A percentile compares a stretch with the other conserved stretches of the same genome.
Conservation (phyloP, 2,329 filamentous ascomycete genomes). For the Monosporascus sp. region DNA sequence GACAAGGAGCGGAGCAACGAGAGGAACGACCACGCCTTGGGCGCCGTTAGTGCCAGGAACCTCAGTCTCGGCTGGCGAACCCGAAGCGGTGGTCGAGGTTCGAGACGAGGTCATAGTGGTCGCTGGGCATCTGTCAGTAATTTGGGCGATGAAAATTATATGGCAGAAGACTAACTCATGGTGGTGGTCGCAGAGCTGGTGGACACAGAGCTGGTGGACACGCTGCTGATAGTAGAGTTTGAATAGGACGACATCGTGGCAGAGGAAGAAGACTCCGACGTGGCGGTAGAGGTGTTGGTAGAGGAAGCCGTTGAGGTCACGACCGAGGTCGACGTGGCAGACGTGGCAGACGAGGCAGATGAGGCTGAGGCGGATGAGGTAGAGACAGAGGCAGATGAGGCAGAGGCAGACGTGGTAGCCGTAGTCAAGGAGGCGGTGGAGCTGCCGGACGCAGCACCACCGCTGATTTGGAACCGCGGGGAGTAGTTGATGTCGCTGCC, state of each 20-base stretch:
- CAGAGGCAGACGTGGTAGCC: conserved; percentile 8
- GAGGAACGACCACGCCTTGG: conserved; percentile 17
- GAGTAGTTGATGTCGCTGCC: conserved; percentile 39
- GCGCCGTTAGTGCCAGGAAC: conserved; percentile 24
- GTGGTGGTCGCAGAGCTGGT: conserved; percentile 2
- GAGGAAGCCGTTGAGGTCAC: conserved; percentile 2
- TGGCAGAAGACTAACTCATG: neutral
- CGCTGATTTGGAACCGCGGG: conserved; percentile 30
- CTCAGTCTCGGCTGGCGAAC: conserved; percentile 10
- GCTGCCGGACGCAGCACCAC: conserved; percentile 13
- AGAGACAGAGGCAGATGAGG: conserved; percentile 13
- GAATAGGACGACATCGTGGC: conserved; percentile 1
- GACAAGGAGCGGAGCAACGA: conserved; percentile 21
- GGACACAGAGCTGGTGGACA: conserved; percentile 3
- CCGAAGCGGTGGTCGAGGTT: conserved; percentile 4
- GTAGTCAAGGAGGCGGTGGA: conserved; percentile 3
- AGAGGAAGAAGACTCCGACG: neutral
- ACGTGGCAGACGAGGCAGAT: conserved; percentile 4
- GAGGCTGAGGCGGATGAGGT: conserved; percentile 12
- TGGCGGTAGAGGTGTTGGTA: neutral
- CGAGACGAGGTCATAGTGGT: conserved; percentile 10
- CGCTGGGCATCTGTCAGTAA: conserved; percentile 1
- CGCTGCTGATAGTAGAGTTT: neutral
- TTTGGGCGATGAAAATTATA: neutral
- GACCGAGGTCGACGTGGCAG: conserved; percentile 17